A percentile compares a stretch with the other conserved stretches of the same genome.
These are phyloP conservation scores for Acmispon strigosus DNA, from an alignment of 306 rosid genomes.

Conservation along the genomic window DNA sequence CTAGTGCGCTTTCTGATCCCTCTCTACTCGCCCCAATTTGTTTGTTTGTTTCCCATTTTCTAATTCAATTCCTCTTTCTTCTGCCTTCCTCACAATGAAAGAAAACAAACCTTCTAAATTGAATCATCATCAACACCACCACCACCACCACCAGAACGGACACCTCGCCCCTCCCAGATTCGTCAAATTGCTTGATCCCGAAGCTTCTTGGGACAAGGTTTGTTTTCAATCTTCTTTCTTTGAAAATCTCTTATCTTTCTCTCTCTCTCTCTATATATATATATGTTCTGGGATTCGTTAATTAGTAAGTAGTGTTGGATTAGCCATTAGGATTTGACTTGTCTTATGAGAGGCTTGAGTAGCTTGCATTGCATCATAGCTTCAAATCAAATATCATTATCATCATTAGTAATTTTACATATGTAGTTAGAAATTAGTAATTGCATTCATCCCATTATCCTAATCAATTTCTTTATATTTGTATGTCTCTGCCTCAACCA, in stretches of 20 bases:
- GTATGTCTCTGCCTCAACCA: neutral
- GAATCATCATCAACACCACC: too few relatives aligned
- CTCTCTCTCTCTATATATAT: too few relatives aligned
- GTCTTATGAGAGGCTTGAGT: too few relatives aligned
- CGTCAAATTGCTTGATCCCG: constrained; percentile 90
- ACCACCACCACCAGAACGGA: constrained; percentile 72
- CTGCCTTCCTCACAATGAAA: constrained; percentile 49
- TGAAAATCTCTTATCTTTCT: neutral
- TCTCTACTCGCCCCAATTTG: neutral
- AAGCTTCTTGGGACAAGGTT: constrained; percentile 99
- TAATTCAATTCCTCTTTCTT: neutral
- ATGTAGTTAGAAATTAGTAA: neutral
- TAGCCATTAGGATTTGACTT: too few relatives aligned
- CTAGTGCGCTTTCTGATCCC: constrained; percentile 23
- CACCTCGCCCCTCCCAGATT: constrained; percentile 85
- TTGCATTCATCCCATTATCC: neutral
- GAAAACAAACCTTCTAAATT: constrained; percentile 68
- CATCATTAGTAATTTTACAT: too few relatives aligned
- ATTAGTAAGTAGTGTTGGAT: neutral
- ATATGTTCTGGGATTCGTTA: too few relatives aligned
- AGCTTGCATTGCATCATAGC: too few relatives aligned
- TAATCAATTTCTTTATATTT: neutral
- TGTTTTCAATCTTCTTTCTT: neutral
- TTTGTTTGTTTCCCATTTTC: too few relatives aligned
- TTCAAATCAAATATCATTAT: too few relatives aligned